Conservation (phyloP, 306 rosid species). For the Abrus pulchellus region DNA sequence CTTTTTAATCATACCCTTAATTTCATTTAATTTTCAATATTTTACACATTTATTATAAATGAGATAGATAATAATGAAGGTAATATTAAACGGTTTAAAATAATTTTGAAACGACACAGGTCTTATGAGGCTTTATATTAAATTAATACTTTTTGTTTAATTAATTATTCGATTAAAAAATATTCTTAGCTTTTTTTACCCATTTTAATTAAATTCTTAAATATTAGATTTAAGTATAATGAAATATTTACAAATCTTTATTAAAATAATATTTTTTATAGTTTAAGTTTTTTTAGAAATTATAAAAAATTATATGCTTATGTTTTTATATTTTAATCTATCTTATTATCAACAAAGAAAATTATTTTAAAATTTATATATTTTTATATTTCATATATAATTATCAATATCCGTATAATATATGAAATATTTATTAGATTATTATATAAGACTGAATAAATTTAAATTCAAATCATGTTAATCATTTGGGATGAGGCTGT, state of each 20-base stretch:
- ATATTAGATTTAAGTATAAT: not conserved
- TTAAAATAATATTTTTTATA: not conserved
- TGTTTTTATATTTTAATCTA: not conserved
- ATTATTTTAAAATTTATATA: not conserved
- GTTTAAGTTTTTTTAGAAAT: not conserved
- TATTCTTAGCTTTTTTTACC: not conserved
- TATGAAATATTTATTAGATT: not conserved
- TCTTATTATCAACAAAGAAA: not conserved
- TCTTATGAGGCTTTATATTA: not conserved
- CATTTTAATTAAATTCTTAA: not conserved
- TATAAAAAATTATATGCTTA: not conserved
- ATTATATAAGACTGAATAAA: not conserved
- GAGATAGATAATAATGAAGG: no score
- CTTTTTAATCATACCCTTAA: no score
- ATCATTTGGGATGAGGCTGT: not conserved
- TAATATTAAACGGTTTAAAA: no score
- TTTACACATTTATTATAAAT: no score
- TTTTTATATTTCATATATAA: not conserved
- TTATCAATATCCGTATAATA: not conserved
- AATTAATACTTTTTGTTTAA: not conserved
- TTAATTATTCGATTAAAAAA: not conserved
- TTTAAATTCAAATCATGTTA: not conserved
- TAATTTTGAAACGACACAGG: no score
- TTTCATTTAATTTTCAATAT: no score
- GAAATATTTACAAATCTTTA: not conserved